Percentiles rank a stretch among this genome's conserved stretches.
phyloP scores from a whole-genome alignment of 495 filamentous ascomycete species.

The Neurospora sp. region DNA sequence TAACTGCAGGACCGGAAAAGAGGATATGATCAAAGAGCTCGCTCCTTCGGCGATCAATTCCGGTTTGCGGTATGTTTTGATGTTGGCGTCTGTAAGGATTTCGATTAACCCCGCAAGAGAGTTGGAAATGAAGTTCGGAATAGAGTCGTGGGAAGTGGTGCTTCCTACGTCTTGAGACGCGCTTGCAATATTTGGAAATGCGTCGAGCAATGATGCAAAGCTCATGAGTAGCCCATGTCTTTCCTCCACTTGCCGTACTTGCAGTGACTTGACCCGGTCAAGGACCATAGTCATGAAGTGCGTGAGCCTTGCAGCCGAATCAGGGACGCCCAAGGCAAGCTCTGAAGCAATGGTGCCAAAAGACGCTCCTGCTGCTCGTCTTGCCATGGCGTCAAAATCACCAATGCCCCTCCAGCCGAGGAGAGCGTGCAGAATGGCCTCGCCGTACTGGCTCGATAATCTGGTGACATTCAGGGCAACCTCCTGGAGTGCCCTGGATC shows the following conservation, averaged over 20 bases:
- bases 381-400: slow-evolving; percentile 59
- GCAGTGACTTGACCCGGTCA: slow-evolving; percentile 35
- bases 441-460: slow-evolving; percentile 58
- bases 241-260: slow-evolving; percentile 52
- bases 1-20: slow-evolving; percentile 27
- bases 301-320: slow-evolving; percentile 19
- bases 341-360: slow-evolving; percentile 50
- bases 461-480: slow-evolving; percentile 58
- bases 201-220: slow-evolving; percentile 38
- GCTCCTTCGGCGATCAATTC: slow-evolving; percentile 60
- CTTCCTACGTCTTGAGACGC: neutral
- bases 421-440: slow-evolving; percentile 55
- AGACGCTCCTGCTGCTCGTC: slow-evolving; percentile 59
- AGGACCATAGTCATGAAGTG: slow-evolving; percentile 26
- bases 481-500: slow-evolving; percentile 68
- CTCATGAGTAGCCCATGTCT: slow-evolving; percentile 59
- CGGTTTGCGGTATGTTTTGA: slow-evolving; percentile 45
- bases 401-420: slow-evolving; percentile 84
- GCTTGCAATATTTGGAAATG: slow-evolving; percentile 16
- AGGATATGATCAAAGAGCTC: slow-evolving; percentile 43
- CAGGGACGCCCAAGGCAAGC: slow-evolving; percentile 10
- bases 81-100: slow-evolving; percentile 26
- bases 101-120: slow-evolving; percentile 9
- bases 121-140: neutral
- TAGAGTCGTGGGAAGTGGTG: neutral